Base-by-base conservation (phyloP, 306 rosid species). In the Morella rubra region DNA sequence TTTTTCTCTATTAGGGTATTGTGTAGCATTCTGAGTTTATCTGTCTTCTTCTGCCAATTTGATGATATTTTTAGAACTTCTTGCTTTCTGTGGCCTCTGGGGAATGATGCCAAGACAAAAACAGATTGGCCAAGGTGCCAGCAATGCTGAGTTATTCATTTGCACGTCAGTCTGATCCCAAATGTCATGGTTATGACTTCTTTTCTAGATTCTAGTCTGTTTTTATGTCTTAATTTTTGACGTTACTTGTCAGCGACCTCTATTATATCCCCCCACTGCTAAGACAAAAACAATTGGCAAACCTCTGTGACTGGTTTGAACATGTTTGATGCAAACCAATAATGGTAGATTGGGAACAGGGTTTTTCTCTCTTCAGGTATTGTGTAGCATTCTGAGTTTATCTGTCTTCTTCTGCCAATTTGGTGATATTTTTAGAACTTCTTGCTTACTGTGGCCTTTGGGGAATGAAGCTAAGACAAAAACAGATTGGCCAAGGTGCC, bases 381-480 rank as follows among this genome's bases (percentile, higher is more conserved):
- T 5, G 3, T 71, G 19, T 58, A 59, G 49, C 71, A 66, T 79
- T 8, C 62, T 51, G 40, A 9, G 10, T 46, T 6, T 7, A 7
- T 46, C 10, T 46, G 50, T 46, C 32, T 27, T 27, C 32, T 27
- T 18, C 50, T 1, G 1, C 52, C 55, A 37, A 11, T 32, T 53
- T 9, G 4, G 50, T 78, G 27, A 6, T 37, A 13, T 47, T 6
- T 19, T 7, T 18, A 13, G 15, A 2, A 12, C 20, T 66, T 27
- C 27, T 77, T 69, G 49, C 37, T 50, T 27, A 9, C 18, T 75
- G 18, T 13, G 24, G 6, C 12, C 32, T 7, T 50, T 65, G 61
- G 81, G 81, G 69, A 53, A 27, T 77, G 75, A 69, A 54, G 75
- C 24, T 2, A 54, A 54, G 56, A 75, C 7, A 19, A 18, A 52